These are phyloP conservation scores for Xerocomus potaroensis DNA, from an alignment of 768 basidiomycete genomes.

Conservation along the genomic window DNA sequence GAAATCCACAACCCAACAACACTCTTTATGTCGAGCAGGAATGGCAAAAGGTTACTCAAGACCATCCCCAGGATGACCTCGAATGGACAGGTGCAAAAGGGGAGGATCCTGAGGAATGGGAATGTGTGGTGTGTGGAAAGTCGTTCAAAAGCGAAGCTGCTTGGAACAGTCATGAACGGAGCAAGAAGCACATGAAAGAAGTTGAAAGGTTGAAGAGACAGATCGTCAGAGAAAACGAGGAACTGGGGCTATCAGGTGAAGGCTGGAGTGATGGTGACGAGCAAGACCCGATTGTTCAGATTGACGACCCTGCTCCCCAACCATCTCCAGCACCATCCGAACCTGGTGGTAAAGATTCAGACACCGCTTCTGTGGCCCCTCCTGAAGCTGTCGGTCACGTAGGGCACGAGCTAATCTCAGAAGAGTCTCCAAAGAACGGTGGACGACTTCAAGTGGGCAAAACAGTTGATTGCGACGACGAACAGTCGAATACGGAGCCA, in stretches of 20 bases:
- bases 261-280: conserved; percentile 25
- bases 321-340: conserved; percentile 15
- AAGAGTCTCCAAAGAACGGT: conserved; percentile 7
- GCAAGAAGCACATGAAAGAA: conserved; percentile 89
- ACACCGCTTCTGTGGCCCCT: not conserved
- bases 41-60: conserved; percentile 70
- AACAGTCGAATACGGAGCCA: not conserved
- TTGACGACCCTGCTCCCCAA: conserved; percentile 4
- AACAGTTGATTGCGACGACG: not conserved
- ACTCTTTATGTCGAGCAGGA: conserved; percentile 74
- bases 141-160: conserved; percentile 87
- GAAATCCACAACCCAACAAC: conserved; percentile 20
- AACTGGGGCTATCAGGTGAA: conserved; percentile 48
- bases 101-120: conserved; percentile 76
- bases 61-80: conserved; percentile 43
- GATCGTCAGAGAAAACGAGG: conserved; percentile 73
- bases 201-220: conserved; percentile 72
- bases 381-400: not conserved
- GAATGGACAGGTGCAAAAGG: conserved; percentile 75
- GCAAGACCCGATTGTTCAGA: conserved; percentile 11
- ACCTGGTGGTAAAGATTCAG: conserved; percentile 2
- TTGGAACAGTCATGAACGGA: conserved; percentile 95
- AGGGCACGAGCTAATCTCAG: conserved; percentile 7
- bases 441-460: conserved; percentile 5
- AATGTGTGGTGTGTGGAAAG: conserved; percentile 94